Evolutionary conservation across 2,329 filamentous ascomycete genomes (phyloP).

Genomic region (Daldinia eschscholtzii): DNA sequence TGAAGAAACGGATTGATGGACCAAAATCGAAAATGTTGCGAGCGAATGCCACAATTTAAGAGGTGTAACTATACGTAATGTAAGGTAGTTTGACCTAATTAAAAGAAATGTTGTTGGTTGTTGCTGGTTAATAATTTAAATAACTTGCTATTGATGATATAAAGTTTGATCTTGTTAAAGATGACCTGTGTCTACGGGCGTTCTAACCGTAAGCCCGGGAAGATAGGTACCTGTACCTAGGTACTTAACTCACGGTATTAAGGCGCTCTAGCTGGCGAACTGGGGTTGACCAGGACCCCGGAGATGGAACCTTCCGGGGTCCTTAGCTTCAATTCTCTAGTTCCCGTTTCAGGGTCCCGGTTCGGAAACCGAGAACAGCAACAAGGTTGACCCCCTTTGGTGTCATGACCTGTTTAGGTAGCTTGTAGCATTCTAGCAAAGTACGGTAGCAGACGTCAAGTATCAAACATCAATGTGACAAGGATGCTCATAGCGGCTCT

Average conservation of each 20-base stretch:
- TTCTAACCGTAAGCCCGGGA: too few relatives aligned
- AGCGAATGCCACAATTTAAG: neutral
- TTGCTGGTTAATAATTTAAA: too few relatives aligned
- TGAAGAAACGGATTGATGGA: constrained; percentile 3
- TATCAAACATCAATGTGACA: constrained; percentile 28
- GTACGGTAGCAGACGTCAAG: constrained; percentile 28
- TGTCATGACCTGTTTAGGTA: constrained; percentile 25
- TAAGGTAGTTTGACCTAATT: neutral
- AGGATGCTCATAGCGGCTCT: constrained; percentile 27
- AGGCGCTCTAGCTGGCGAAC: constrained; percentile 39
- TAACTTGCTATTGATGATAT: neutral
- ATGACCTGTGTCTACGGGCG: neutral
- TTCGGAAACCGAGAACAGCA: constrained; percentile 43
- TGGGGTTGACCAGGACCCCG: constrained; percentile 43
- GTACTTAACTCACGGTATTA: neutral
- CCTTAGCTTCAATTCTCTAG: constrained; percentile 42
- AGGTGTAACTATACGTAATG: neutral
- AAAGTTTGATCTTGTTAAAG: neutral
- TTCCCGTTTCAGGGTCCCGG: constrained; percentile 49
- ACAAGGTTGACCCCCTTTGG: constrained; percentile 36
- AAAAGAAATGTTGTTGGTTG: neutral
- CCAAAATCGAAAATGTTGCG: constrained; percentile 26
- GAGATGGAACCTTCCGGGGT: constrained; percentile 48
- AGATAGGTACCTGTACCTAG: too few relatives aligned
- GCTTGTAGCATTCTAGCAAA: too few relatives aligned